Evolutionary conservation across 306 rosid genomes (phyloP), one percentile per base, ranked within the genome.

Genomic region (Begonia masoniana): DNA sequence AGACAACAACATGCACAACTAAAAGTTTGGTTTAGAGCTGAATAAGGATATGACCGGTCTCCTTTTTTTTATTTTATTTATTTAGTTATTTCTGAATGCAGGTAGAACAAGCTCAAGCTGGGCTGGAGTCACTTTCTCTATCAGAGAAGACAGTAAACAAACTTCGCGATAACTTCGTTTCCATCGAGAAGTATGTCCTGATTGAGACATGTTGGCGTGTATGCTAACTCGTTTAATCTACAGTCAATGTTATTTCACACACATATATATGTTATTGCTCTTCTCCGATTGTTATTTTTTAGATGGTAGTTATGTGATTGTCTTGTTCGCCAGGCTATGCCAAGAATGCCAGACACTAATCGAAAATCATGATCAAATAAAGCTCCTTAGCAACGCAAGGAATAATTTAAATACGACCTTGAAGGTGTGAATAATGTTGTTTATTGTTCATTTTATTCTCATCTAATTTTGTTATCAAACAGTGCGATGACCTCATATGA

Each of bases 281-380:
- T 46, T 24, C 52, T 46, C 10, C 60, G 41, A 26, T 13, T 55
- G 31, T 19, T 63, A 51, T 13, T 59, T 52, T 64, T 54, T 61
- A 54, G 51, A 17, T 71, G 51, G 55, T 60, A 64, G 61, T 67
- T 63, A 67, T 60, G 15, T 72, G 47, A 45, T 67, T 76, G 57
- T 31, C 58, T 62, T 64, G 51, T 68, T 67, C 52, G 66, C 69
- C 85, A 91, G 99, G 67, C 70, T 78, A 62, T 91, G 96, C 67
- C 85, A 69, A 73, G 96, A 91, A 62, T 91, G 99, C 81, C 96
- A 91, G 66, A 81, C 78, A 60, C 77, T 91, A 69, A 91, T 91
- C 47, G 99, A 91, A 16, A 91, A 91, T 66, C 99, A 91, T 65
- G 99, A 91, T 69, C 91, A 91, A 80, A 91, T 91, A 81, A 91